Evolutionary conservation across 202 grass and related monocot species (phyloP).

Genomic region (Saccharum hybrid): DNA sequence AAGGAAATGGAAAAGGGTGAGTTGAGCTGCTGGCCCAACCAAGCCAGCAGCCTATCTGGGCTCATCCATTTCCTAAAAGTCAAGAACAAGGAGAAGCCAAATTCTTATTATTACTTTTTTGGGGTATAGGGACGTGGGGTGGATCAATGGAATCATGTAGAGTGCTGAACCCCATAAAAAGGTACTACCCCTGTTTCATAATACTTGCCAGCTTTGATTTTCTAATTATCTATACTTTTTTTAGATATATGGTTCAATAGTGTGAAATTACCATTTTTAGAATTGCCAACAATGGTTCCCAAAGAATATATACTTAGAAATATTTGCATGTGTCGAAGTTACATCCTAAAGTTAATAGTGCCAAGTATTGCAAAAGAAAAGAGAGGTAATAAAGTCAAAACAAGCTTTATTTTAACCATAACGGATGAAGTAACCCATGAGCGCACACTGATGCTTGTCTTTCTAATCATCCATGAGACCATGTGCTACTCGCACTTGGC

Average conservation of each 20-base stretch:
- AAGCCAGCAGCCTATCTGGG: neutral
- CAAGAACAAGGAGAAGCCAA: neutral
- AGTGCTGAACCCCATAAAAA: slow-evolving; percentile 11
- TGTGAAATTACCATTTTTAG: too few species aligned
- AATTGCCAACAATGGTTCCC: too few species aligned
- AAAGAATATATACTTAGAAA: too few species aligned
- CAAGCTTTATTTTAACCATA: neutral
- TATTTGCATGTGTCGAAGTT: too few species aligned
- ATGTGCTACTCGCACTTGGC: too few species aligned
- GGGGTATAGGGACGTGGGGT: neutral
- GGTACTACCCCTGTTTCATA: neutral
- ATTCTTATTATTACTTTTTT: neutral
- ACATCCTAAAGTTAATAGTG: neutral
- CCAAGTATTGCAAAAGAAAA: neutral
- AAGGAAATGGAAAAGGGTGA: neutral
- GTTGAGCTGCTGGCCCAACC: neutral
- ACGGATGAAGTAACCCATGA: slow-evolving; percentile 17
- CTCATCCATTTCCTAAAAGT: neutral
- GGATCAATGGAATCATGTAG: neutral
- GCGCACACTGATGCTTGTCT: slow-evolving; percentile 7
- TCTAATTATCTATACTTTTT: neutral
- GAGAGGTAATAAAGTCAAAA: neutral
- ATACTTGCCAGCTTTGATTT: neutral
- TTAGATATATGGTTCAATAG: neutral
- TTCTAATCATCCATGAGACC: slow-evolving; percentile 6